Percentiles rank a stretch among this genome's conserved stretches.
phyloP scores from a whole-genome alignment of 2,329 filamentous ascomycete species.

The Ophiocordyceps unilateralis region DNA sequence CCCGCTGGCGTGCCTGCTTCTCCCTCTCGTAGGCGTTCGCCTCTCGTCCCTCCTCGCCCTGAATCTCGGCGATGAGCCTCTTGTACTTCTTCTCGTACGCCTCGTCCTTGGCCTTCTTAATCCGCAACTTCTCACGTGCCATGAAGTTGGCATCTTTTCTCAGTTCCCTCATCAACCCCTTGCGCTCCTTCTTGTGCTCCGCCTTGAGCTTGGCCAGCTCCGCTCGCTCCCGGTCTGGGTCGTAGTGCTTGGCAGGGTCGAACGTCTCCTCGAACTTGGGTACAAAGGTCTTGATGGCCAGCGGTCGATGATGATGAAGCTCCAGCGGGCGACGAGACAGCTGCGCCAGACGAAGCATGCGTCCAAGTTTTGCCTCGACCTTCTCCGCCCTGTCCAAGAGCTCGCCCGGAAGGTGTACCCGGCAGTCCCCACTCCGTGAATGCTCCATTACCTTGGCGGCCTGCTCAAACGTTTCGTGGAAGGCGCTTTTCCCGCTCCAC shows the following conservation, averaged over 20 bases:
- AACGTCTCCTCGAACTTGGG: slow-evolving; percentile 95
- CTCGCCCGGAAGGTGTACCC: slow-evolving; percentile 28
- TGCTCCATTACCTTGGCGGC: slow-evolving; percentile 40
- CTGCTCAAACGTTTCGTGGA: slow-evolving; percentile 63
- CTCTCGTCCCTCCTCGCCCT: slow-evolving; percentile 78
- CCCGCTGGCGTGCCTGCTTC: slow-evolving; percentile 56
- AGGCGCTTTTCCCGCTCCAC: slow-evolving; percentile 59
- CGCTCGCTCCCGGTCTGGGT: slow-evolving; percentile 78
- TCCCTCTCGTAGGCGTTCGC: slow-evolving; percentile 80
- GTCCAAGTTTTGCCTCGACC: slow-evolving; percentile 26
- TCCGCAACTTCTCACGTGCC: slow-evolving; percentile 69
- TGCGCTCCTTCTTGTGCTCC: slow-evolving; percentile 88
- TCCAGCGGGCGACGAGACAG: slow-evolving; percentile 61
- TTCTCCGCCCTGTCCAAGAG: slow-evolving; percentile 24
- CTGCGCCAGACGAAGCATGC: slow-evolving; percentile 42
- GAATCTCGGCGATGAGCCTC: slow-evolving; percentile 82
- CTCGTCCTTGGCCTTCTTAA: slow-evolving; percentile 86
- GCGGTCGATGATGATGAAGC: slow-evolving; percentile 74
- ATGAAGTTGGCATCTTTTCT: slow-evolving; percentile 92
- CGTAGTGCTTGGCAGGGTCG: slow-evolving; percentile 93
- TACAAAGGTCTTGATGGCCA: slow-evolving; percentile 73
- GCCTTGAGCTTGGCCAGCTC: slow-evolving; percentile 70
- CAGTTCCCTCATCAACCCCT: slow-evolving; percentile 85
- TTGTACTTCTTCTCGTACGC: slow-evolving; percentile 96
- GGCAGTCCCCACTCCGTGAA: slow-evolving; percentile 35